Percentiles rank a stretch among this genome's conserved stretches.
phyloP scores from a whole-genome alignment of 257 asterid genomes.

The Nicotiana noctiflora region DNA sequence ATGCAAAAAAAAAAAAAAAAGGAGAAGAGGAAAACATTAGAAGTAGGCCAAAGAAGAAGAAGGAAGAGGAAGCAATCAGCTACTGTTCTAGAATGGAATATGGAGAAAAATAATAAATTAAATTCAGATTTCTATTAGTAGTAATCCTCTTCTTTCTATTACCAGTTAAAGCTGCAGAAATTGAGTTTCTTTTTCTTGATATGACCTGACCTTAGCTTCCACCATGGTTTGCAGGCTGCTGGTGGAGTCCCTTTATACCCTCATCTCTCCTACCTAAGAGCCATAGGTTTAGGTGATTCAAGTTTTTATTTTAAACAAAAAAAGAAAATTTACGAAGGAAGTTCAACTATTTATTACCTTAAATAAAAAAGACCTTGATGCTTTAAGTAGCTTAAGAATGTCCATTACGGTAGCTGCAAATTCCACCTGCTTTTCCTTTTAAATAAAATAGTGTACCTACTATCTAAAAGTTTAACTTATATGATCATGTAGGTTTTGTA shows the following conservation, averaged over 20 bases:
- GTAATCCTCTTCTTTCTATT: not conserved
- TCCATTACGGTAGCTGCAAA: slow-evolving; percentile 18
- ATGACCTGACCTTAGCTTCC: slow-evolving; percentile 14
- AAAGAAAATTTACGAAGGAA: not conserved
- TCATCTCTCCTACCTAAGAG: not conserved
- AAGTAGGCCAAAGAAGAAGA: too few species aligned
- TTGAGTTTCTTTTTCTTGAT: slow-evolving; percentile 4
- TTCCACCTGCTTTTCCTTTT: not conserved
- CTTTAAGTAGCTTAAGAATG: slow-evolving; percentile 23
- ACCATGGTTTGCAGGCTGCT: slow-evolving; percentile 7
- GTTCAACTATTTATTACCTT: slow-evolving; percentile 26
- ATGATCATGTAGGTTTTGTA: too few species aligned
- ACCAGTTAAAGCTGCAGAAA: slow-evolving; percentile 11
- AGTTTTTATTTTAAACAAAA: not conserved
- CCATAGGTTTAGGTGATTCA: not conserved
- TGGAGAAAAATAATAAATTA: not conserved
- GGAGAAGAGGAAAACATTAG: too few species aligned
- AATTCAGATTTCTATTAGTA: slow-evolving; percentile 12
- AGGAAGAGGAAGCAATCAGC: not conserved
- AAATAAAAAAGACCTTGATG: slow-evolving; percentile 27
- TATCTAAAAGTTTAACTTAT: too few species aligned
- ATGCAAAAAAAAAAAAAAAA: too few species aligned
- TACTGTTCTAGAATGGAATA: not conserved
- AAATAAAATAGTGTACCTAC: too few species aligned
- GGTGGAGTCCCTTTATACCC: slow-evolving; percentile 22